Evolutionary conservation across 176 grass and related monocot genomes (phyloP), one percentile per base, ranked within the genome.

Genomic region (Neostapfia colusana): DNA sequence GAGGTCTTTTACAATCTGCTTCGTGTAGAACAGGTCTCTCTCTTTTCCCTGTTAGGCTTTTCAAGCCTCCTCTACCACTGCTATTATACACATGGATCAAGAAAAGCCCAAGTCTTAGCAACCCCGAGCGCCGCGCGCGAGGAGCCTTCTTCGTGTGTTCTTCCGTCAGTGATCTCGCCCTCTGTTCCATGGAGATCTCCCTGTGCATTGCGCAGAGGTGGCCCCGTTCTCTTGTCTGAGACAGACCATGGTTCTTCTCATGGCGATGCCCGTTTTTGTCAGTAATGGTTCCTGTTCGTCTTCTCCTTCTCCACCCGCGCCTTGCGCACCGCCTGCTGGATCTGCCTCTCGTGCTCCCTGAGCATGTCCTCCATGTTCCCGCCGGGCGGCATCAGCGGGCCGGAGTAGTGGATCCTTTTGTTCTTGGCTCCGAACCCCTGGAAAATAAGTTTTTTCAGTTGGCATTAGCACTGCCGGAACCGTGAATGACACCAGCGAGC

Each of bases 341-440:
- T 93, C 85, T 93, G 91, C 27, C 74, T 57, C 84, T 93, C 91
- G 72, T 90, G 91, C 60, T 93, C 91, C 78, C 76, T 85, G 69
- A 93, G 91, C 74, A 88, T 88, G 20, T 93, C 85, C 27, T 93
- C 91, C 60, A 93, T 80, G 85, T 88, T 93, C 31, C 85, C 91
- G 1, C 87, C 88, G 0, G 74, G 87, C 38, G 87, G 81, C 75
- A 93, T 31, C 78, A 93, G 70, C 9, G 91, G 91, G 1, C 91
- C 91, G 5, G 91, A 93, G 75, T 90, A 93, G 51, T 93, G 85
- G 42, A 93, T 90, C 67, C 88, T 75, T 72, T 40, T 87, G 17
- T 73, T 85, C 85, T 70, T 87, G 49, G 9, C 53, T 62, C 74
- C 82, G 13, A 85, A 88, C 2, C 63, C 82, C 88, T 93, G 75